Evolutionary conservation across 2,329 filamentous ascomycete genomes (phyloP).

Genomic region (Penicillium sp.): DNA sequence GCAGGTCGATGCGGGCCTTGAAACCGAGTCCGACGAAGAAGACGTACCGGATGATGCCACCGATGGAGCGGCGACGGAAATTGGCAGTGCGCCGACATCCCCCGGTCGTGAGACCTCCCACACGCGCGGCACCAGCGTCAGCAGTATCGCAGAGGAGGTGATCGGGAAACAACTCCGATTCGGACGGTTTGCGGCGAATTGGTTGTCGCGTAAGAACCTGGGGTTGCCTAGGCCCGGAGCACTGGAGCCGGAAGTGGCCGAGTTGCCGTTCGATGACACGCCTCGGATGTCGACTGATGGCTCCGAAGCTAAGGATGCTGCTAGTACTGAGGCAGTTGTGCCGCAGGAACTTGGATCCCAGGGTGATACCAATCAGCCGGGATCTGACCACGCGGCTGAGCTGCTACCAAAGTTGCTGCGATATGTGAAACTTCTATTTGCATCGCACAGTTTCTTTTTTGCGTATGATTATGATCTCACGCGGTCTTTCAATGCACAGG

Average conservation of each 20-base stretch:
- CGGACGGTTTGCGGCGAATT: constrained; percentile 80
- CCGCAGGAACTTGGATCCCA: constrained; percentile 6
- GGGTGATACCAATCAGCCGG: constrained; percentile 7
- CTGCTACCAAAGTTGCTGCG: constrained; percentile 79
- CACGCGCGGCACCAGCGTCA: constrained; percentile 32
- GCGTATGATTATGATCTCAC: constrained; percentile 94
- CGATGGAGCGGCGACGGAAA: constrained; percentile 26
- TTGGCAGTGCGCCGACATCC: constrained; percentile 25
- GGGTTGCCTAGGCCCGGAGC: constrained; percentile 66
- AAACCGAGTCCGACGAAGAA: constrained; percentile 23
- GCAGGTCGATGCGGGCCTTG: constrained; percentile 37
- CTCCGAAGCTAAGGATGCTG: constrained; percentile 9
- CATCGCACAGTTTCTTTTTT: constrained; percentile 84
- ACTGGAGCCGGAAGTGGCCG: constrained; percentile 47
- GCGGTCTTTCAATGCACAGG: constrained; percentile 50
- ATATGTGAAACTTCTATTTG: constrained; percentile 78
- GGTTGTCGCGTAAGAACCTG: constrained; percentile 86
- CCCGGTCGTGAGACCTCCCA: constrained; percentile 23
- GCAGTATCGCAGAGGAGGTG: constrained; percentile 79
- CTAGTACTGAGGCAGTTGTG: constrained; percentile 3
- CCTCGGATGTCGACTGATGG: constrained; percentile 14
- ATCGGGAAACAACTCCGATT: constrained; percentile 78
- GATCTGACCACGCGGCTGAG: constrained; percentile 45
- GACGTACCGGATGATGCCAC: constrained; percentile 28
- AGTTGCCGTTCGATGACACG: constrained; percentile 22